Base-by-base conservation (phyloP, 1,284 basidiomycete species). In the Malassezia restricta region DNA sequence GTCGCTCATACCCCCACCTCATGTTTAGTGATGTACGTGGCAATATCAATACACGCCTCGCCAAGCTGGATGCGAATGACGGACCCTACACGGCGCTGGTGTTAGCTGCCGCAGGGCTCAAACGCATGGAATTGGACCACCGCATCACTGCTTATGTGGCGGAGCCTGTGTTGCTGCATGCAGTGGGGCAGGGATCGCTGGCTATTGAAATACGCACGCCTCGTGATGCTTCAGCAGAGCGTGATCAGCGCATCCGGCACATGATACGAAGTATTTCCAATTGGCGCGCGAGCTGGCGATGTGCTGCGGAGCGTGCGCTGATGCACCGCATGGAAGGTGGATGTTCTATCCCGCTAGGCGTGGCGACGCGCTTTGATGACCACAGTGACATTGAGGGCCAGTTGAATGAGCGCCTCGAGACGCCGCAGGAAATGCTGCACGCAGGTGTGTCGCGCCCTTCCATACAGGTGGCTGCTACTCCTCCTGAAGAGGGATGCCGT, bases 311-410 rank as follows among this genome's bases (percentile, higher is more conserved):
- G 75, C 81, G 92, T 9, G 85, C 85, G 1, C 83, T 87, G 73
- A 77, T 98, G 58, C 79, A 84, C 33, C 83, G 86, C 33, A 78
- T 98, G 47, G 92, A 98, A 74, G 94, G 94, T 9, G 94, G 91
- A 28, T 98, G 94, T 75, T 91, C 86, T 55, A 89, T 98, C 1
- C 94, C 92, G 0, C 90, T 96, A n/a, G 91, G 92, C 14, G 84
- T 88, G 30, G 78, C 80, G 53, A 84, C 82, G 51, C 61, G 44
- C 61, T 68, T 71, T 40, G 60, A 62, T 8, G 68, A 71, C 45
- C 65, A 73, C 49, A 59, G 57, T 7, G 54, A 56, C 38, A 49
- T 66, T 24, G 69, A 72, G 37, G 64, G 62, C 5, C 43, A 48
- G 47, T 50, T 64, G n/a, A 60, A 60, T 46, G 69, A 71, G 51